Evolutionary conservation across 78 protist species (phyloP).

Genomic region (Dictyostelium citrinum): DNA sequence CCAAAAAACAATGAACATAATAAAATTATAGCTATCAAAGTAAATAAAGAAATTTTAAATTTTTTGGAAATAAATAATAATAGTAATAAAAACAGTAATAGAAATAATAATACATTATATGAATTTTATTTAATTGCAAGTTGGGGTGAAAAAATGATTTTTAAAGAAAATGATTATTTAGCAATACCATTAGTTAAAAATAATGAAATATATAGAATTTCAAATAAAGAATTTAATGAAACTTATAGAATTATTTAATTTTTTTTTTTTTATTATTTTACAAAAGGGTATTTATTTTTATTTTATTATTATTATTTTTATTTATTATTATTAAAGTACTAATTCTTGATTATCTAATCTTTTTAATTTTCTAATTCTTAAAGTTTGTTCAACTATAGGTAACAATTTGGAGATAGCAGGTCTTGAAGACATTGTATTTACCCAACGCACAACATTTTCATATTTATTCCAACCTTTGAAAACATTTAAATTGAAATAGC

Average conservation of each 20-base stretch:
- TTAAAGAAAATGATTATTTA: neutral
- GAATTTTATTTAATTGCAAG: neutral
- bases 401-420: neutral
- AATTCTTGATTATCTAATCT: slow-evolving; percentile 10
- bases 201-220: neutral
- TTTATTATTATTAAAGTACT: neutral
- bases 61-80: neutral
- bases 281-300: neutral
- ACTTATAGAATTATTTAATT: neutral
- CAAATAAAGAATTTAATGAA: neutral
- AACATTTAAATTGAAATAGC: neutral
- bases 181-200: neutral
- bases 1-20: neutral
- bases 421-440: neutral
- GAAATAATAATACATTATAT: neutral
- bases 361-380: neutral
- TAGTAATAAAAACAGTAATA: neutral
- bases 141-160: neutral
- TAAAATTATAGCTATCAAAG: neutral
- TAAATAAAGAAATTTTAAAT: neutral
- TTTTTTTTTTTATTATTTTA: too few species aligned
- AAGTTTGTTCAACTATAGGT: slow-evolving; percentile 1
- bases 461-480: neutral
- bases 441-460: neutral
- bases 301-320: neutral